Evolutionary conservation across 176 grass and related monocot species (phyloP).

Genomic region (Dendrocalamus sinicus): DNA sequence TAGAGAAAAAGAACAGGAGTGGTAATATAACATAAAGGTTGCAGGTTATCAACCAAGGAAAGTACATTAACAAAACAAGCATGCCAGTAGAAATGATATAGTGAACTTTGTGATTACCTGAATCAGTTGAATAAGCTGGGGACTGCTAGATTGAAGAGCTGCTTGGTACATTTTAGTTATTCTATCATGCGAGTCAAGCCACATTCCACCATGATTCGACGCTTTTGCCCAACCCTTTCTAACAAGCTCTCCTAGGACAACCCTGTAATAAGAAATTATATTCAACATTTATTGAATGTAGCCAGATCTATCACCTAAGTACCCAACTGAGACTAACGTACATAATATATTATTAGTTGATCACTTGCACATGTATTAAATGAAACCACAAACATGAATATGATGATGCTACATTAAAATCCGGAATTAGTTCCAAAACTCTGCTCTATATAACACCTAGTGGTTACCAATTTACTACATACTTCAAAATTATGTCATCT

Average conservation of each 20-base stretch:
- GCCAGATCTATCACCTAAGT: conserved; percentile 24
- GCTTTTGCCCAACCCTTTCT: conserved; percentile 59
- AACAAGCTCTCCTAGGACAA: conserved; percentile 64
- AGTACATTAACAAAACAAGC: conserved; percentile 27
- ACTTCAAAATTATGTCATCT: conserved; percentile 8
- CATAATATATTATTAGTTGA: conserved; percentile 15
- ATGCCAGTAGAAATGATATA: conserved; percentile 13
- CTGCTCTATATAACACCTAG: conserved; percentile 14
- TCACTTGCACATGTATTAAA: conserved; percentile 9
- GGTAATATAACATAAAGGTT: conserved; percentile 10
- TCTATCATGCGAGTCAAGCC: conserved; percentile 62
- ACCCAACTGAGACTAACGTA: not conserved
- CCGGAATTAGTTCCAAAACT: not conserved
- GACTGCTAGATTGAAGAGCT: conserved; percentile 68
- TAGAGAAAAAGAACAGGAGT: not conserved
- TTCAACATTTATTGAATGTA: conserved; percentile 36
- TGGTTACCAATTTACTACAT: conserved; percentile 24
- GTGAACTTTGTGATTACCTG: conserved; percentile 53
- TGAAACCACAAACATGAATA: conserved; percentile 32
- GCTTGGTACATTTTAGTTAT: conserved; percentile 63
- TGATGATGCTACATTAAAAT: conserved; percentile 25
- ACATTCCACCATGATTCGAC: conserved; percentile 58
- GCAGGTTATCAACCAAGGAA: conserved; percentile 21
- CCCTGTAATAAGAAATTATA: conserved; percentile 54
- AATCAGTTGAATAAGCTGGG: conserved; percentile 66